Conservation (phyloP, 2,329 filamentous ascomycete genomes). For the Neospermospora avenae region DNA sequence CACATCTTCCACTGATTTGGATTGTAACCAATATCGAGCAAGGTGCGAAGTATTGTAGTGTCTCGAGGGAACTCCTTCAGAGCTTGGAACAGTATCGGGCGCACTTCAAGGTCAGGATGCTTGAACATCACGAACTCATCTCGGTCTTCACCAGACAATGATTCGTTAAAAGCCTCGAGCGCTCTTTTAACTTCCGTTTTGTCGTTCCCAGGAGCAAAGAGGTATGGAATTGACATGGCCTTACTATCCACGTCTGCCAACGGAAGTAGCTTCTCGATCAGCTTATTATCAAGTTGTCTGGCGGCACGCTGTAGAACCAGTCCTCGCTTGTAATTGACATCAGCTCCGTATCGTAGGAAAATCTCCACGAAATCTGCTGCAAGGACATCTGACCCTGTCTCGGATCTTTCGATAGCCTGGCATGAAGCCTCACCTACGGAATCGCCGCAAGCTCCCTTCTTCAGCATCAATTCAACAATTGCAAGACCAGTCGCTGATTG, state of each 20-base stretch:
- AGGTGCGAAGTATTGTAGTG: constrained; percentile 45
- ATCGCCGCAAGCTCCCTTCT: constrained; percentile 48
- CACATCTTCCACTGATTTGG: constrained; percentile 17
- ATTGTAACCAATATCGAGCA: constrained; percentile 57
- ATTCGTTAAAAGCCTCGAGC: constrained; percentile 52
- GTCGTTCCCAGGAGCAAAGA: constrained; percentile 44
- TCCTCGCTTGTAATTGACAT: constrained; percentile 51
- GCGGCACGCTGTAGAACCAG: constrained; percentile 53
- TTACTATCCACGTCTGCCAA: constrained; percentile 50
- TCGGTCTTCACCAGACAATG: constrained; percentile 49
- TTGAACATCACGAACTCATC: constrained; percentile 47
- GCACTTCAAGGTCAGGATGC: constrained; percentile 41
- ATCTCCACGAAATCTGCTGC: constrained; percentile 50
- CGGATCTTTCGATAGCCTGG: constrained; percentile 41
- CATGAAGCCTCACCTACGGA: constrained; percentile 51
- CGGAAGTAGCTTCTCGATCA: constrained; percentile 50
- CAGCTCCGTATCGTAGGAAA: constrained; percentile 50
- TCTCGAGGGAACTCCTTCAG: constrained; percentile 54
- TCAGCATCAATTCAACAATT: constrained; percentile 45
- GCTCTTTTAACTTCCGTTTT: constrained; percentile 50
- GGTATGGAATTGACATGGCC: constrained; percentile 51
- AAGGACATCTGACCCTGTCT: constrained; percentile 41
- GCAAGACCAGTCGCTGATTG: constrained; percentile 37
- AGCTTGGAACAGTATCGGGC: constrained; percentile 49
- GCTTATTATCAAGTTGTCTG: constrained; percentile 45